These are phyloP conservation scores for Chrysopogon serrulatus DNA, from an alignment of 176 grass and related monocot species.

Conservation along the genomic window DNA sequence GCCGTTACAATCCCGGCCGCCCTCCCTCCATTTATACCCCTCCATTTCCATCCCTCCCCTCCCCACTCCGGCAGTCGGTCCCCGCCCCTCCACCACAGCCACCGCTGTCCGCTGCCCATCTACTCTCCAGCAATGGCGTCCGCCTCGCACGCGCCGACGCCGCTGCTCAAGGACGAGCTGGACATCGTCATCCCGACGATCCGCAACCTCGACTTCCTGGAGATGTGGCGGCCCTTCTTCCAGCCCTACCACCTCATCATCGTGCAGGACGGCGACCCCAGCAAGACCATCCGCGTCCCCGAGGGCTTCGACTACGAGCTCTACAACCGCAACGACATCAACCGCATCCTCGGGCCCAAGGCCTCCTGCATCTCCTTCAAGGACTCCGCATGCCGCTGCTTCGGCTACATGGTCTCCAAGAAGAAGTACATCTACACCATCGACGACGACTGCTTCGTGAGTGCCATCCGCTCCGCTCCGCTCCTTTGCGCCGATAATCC, in stretches of 20 bases:
- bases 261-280: conserved; percentile 89
- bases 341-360: conserved; percentile 89
- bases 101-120: background rate
- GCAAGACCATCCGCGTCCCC: conserved; percentile 58
- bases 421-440: conserved; percentile 99
- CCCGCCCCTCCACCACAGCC: background rate
- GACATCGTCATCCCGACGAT: conserved; percentile 99
- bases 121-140: conserved; percentile 20
- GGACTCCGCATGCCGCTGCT: conserved; percentile 92
- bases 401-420: conserved; percentile 95
- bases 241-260: conserved; percentile 98
- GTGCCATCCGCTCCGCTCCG: background rate
- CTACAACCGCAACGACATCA: conserved; percentile 96
- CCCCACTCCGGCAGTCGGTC: background rate
- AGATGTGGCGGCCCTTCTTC: conserved; percentile 97
- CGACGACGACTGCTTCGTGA: conserved; percentile 98
- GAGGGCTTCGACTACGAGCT: conserved; percentile 98
- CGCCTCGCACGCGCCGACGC: conserved; percentile 9
- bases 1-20: background rate
- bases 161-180: conserved; percentile 80
- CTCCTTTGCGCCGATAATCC: no score
- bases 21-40: background rate
- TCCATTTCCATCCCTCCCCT: background rate
- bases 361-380: conserved; percentile 95
- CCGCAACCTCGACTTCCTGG: conserved; percentile 89